Percentiles rank a stretch among this genome's conserved stretches.
These are phyloP conservation scores for Ceratocystis alfenasii DNA, from an alignment of 2,329 filamentous ascomycete genomes.

Conservation along the genomic window DNA sequence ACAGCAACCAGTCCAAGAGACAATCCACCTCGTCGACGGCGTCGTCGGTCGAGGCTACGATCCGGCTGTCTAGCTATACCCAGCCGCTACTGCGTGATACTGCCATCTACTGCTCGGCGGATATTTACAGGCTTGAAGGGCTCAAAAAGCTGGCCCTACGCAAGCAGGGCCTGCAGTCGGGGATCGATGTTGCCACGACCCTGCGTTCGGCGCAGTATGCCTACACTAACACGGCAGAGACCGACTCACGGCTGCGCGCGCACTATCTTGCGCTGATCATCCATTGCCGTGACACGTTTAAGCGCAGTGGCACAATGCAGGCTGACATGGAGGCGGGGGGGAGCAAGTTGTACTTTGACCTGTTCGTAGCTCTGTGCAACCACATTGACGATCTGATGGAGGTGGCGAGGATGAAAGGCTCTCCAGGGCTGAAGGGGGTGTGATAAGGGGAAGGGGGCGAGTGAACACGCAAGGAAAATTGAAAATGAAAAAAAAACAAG, in stretches of 20 bases:
- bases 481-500: neutral
- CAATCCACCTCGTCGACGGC: neutral
- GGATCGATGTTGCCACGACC: conserved; percentile 84
- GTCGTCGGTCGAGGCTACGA: conserved; percentile 49
- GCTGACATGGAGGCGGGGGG: conserved; percentile 91
- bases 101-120: conserved; percentile 84
- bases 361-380: conserved; percentile 97
- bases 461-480: neutral
- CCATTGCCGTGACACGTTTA: conserved; percentile 92
- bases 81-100: conserved; percentile 81
- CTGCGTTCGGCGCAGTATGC: conserved; percentile 87
- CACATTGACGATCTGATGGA: conserved; percentile 94
- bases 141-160: conserved; percentile 82
- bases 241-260: conserved; percentile 82
- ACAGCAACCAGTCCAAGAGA: neutral
- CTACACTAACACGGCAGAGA: conserved; percentile 88
- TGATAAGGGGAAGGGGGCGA: conserved; percentile 29
- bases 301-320: conserved; percentile 97
- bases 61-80: conserved; percentile 62
- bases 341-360: conserved; percentile 88
- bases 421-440: conserved; percentile 40
- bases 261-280: conserved; percentile 97
- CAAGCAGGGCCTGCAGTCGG: conserved; percentile 88
- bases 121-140: conserved; percentile 81
- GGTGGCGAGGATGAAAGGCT: conserved; percentile 53